Base-by-base conservation (phyloP, 331 rosid genomes). In the Dryas integrifolia region DNA sequence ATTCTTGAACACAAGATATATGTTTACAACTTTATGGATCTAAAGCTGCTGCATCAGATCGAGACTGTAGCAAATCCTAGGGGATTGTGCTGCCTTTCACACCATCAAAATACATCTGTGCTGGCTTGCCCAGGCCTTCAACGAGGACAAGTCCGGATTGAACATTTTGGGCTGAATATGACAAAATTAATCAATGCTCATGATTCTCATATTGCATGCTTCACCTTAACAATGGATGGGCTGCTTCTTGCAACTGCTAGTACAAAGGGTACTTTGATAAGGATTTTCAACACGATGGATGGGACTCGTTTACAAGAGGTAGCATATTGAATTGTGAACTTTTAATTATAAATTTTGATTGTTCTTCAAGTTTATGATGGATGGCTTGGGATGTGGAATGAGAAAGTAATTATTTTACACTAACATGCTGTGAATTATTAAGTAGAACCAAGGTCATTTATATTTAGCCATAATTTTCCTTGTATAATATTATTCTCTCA, bases 181-280 rank as follows among this genome's bases (percentile, higher is more conserved):
- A 89, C 86, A 51, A 93, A 93, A 82, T 61, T 81, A 55, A 84
- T 93, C 49, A 79, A 75, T 76, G 94, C 97, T 67, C 98, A 93
- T 75, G 94, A 93, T 82, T 89, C 94, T 65, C 85, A 86, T 75
- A 74, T 93, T 81, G 92, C 96, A 51, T 93, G 97, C 85, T 46
- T 89, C 60, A 83, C 96, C 64, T 70, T 93, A 77, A 90, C 98
- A 70, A 76, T 84, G 92, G 98, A 93, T 65, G 98, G 98, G 21
- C 92, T 93, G 81, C 97, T 93, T 67, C 98, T 93, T 81, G 96
- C 98, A 72, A 90, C 98, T 82, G 94, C 98, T 55, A 93, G 98
- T 81, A 79, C 73, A 14, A 91, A 85, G 88, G 98, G 98, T 14
- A 93, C 98, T 76, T 82, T 93, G 77, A 89, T 93, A 79, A 90